Conservation (phyloP, 306 rosid species). For the Ammopiptanthus mongolicus region DNA sequence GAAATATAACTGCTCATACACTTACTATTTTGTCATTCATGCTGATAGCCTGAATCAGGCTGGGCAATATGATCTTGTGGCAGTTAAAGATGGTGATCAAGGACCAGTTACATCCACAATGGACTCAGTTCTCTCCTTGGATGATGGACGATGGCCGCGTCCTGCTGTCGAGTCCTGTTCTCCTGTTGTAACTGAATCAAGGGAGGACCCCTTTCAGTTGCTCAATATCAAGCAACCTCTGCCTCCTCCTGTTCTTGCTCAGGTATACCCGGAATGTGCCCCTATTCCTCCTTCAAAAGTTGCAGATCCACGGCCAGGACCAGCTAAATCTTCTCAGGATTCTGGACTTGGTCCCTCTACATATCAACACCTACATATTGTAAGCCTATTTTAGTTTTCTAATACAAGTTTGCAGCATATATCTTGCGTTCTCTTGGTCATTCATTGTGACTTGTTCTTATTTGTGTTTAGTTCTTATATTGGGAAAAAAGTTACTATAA, state of each 20-base stretch:
- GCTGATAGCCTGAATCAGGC: slow-evolving; percentile 62
- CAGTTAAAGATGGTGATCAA: slow-evolving; percentile 51
- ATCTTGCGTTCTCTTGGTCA: slow-evolving; percentile 15
- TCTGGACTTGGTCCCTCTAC: slow-evolving; percentile 46
- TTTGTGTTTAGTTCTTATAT: slow-evolving; percentile 13
- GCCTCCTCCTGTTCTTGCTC: slow-evolving; percentile 95
- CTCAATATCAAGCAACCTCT: slow-evolving; percentile 73
- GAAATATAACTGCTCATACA: slow-evolving; percentile 26
- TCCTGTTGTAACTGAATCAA: slow-evolving; percentile 41
- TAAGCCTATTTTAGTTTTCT: slow-evolving; percentile 38
- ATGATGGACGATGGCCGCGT: slow-evolving; percentile 70
- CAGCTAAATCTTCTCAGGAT: slow-evolving; percentile 56
- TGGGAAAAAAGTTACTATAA: slow-evolving; percentile 7
- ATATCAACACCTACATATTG: slow-evolving; percentile 81
- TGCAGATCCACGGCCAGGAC: slow-evolving; percentile 99
- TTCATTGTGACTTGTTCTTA: slow-evolving; percentile 13
- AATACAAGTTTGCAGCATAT: not conserved
- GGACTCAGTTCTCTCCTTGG: slow-evolving; percentile 87
- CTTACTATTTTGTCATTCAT: slow-evolving; percentile 24
- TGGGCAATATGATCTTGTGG: slow-evolving; percentile 65
- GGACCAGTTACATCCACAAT: slow-evolving; percentile 52
- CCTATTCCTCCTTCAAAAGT: slow-evolving; percentile 85
- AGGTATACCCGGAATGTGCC: slow-evolving; percentile 46
- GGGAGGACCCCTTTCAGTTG: slow-evolving; percentile 58
- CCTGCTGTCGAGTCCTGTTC: slow-evolving; percentile 51